phyloP scores from a whole-genome alignment of 306 rosid genomes.

The Trifolium repens region DNA sequence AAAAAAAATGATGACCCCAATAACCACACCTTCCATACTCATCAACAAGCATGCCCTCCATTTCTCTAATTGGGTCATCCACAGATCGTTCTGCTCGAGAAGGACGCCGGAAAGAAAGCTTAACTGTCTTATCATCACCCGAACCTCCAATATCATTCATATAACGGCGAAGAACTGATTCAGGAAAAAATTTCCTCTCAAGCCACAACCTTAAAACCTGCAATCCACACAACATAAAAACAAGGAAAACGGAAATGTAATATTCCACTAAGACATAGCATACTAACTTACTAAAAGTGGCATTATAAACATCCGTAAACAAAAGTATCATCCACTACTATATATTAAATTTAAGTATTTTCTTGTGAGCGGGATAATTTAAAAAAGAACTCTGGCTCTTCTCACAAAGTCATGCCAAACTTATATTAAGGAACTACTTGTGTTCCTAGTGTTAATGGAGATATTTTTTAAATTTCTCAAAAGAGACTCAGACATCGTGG shows the following conservation, averaged over 20 bases:
- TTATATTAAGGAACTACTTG: background rate
- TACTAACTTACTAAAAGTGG: background rate
- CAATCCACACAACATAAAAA: conserved; percentile 30
- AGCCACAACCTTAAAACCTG: conserved; percentile 95
- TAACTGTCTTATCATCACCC: conserved; percentile 68
- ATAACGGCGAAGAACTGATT: conserved; percentile 80
- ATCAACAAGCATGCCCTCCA: conserved; percentile 99
- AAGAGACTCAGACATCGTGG: no score
- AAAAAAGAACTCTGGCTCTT: background rate
- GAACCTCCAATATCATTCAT: conserved; percentile 91
- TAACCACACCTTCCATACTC: conserved; percentile 94
- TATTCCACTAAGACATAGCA: conserved; percentile 4
- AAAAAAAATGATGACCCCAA: conserved; percentile 37
- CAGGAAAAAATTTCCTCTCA: conserved; percentile 94
- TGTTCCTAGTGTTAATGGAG: background rate
- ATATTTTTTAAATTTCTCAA: no score
- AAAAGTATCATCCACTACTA: conserved; percentile 15
- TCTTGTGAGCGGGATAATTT: conserved; percentile 2
- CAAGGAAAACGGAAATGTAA: conserved; percentile 18
- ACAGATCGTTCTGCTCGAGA: conserved; percentile 93
- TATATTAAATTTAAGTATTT: background rate
- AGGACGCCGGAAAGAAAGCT: conserved; percentile 83
- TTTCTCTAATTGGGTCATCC: conserved; percentile 98
- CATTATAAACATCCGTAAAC: conserved; percentile 14
- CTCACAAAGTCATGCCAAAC: background rate